phyloP scores from a whole-genome alignment of 2,329 filamentous ascomycete species.

The Ophiosphaerella herpotricha region DNA sequence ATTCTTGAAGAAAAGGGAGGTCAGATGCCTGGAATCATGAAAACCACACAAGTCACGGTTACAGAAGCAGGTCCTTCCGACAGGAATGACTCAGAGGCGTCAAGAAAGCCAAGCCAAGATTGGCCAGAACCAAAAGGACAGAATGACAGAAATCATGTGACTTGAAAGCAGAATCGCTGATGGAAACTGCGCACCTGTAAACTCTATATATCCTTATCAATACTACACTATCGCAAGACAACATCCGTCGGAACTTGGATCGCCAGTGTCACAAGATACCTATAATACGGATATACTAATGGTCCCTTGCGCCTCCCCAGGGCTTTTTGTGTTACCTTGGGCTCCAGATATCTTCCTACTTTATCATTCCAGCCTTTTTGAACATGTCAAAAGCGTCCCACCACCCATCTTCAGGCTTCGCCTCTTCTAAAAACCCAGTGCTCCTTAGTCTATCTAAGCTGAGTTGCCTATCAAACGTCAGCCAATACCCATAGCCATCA shows the following conservation, averaged over 20 bases:
- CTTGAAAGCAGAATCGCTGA: background rate
- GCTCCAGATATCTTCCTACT: background rate
- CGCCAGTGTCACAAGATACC: too few relatives aligned
- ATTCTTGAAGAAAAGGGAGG: constrained; percentile 28
- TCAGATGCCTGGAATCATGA: constrained; percentile 25
- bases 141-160: background rate
- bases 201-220: too few relatives aligned
- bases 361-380: constrained; percentile 45
- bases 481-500: constrained; percentile 53
- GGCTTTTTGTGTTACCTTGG: too few relatives aligned
- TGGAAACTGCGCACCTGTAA: background rate
- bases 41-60: constrained; percentile 29
- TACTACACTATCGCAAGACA: background rate
- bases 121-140: background rate
- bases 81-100: background rate
- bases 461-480: constrained; percentile 54
- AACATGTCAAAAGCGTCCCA: constrained; percentile 49
- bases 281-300: background rate
- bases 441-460: constrained; percentile 44
- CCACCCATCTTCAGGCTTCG: constrained; percentile 46
- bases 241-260: background rate
- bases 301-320: too few relatives aligned
- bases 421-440: constrained; percentile 46
- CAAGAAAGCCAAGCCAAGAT: background rate
- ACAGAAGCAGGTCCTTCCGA: constrained; percentile 4